Base-by-base conservation (phyloP, 2,329 filamentous ascomycete species). In the Penicillium polonicum region DNA sequence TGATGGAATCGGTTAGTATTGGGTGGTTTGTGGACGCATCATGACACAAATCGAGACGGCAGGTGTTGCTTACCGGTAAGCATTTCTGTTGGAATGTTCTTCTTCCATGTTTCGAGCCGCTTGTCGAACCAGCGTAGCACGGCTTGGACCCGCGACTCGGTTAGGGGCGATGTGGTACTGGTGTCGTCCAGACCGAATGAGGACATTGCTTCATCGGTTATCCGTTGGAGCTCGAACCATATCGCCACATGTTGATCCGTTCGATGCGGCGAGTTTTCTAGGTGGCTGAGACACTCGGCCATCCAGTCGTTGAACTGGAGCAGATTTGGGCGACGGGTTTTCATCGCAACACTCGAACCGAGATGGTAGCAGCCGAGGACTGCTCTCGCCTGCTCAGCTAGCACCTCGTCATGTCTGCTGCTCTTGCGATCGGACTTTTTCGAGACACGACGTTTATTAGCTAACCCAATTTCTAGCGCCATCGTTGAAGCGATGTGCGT, bases 401-500 rank as follows among this genome's bases (percentile, higher is more conserved):
- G 64, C 29, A 66, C 64, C 33, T 72, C 69, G 46, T 74, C 69
- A 31, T 65, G 48, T 29, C 48, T 52, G 35, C 33, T 58, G 31
- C 35, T 55, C 42, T 60, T 64, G 21, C 60, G 64, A 35, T 65
- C 60, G 46, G 58, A 48, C 33, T 62, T 60, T 33, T 62, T 66
- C 31, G 65, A 61, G 8, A 70, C 64, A 15, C 67, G 68, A 19
- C 65, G 63, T 48, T 71, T 71, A 4, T 70, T 71, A 19, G 71
- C 71, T 38, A 74, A 62, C 2, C 76, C 76, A 49, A 79, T 76
- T 46, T 79, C 77, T 64, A 78, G 65, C 4, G 76, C 80, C 79
- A 83, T 82, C 2, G 79, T 79, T 29, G 78, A 77, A 9, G 80
- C 80, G 62, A 82, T 79, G 59, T 82, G 79, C 27, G 80, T 78